These are phyloP conservation scores for Trichoderma atrobrunneum DNA, from an alignment of 2,329 filamentous ascomycete genomes.

Conservation along the genomic window DNA sequence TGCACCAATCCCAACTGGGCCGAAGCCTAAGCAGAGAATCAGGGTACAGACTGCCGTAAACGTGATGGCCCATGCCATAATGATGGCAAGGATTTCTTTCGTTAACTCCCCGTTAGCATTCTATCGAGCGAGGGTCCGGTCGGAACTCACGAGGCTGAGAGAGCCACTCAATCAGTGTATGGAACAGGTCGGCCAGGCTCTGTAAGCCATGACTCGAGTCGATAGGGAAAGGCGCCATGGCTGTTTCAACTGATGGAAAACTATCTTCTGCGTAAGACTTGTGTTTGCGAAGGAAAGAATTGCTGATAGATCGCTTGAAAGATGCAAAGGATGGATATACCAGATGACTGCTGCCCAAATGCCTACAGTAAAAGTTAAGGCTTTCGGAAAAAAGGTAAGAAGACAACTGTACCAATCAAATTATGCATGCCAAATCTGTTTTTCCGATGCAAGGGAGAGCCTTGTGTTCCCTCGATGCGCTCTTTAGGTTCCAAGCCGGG, in stretches of 20 bases:
- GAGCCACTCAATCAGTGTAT: background rate
- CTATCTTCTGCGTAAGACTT: background rate
- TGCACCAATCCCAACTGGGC: conserved; percentile 16
- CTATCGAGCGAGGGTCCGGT: background rate
- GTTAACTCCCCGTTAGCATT: background rate
- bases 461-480: background rate
- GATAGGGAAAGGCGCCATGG: background rate
- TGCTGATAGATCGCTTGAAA: background rate
- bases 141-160: conserved; percentile 12
- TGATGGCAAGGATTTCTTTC: conserved; percentile 1
- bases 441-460: conserved; percentile 4
- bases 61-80: conserved; percentile 12
- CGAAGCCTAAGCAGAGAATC: conserved; percentile 17
- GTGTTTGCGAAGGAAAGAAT: background rate
- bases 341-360: background rate
- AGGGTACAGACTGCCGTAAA: conserved; percentile 11
- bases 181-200: background rate
- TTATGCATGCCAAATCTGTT: background rate
- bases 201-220: background rate
- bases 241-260: background rate
- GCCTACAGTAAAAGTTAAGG: background rate
- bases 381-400: background rate
- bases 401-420: background rate
- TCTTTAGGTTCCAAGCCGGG: background rate
- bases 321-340: background rate